Evolutionary conservation across 768 basidiomycete species (phyloP).

Genomic region (Rhizopogon salebrosus): DNA sequence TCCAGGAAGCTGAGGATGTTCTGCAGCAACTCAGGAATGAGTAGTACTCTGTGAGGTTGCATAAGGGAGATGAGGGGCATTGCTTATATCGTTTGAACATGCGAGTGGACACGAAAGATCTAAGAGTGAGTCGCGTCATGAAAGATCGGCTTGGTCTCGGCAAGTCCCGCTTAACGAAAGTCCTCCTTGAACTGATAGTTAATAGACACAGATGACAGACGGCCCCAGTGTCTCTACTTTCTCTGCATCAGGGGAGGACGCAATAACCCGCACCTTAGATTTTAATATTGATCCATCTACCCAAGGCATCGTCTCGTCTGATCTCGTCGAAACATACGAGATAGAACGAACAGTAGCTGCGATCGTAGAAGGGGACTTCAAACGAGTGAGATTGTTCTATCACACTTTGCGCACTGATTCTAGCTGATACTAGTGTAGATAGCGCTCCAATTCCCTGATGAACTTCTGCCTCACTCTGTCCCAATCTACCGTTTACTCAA

Average conservation of each 20-base stretch:
- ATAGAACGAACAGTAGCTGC: slow-evolving; percentile 59
- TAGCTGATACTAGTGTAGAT: slow-evolving; percentile 39
- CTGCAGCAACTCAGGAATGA: slow-evolving; percentile 55
- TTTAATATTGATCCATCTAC: slow-evolving; percentile 36
- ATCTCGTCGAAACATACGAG: slow-evolving; percentile 69
- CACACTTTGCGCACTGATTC: neutral
- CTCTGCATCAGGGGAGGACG: slow-evolving; percentile 57
- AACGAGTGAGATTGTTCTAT: slow-evolving; percentile 46
- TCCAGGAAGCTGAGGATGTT: slow-evolving; percentile 50
- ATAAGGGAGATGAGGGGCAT: neutral
- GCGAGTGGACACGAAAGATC: no score
- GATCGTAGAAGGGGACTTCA: slow-evolving; percentile 59
- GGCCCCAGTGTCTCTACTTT: slow-evolving; percentile 29
- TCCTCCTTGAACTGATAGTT: neutral
- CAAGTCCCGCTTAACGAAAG: neutral
- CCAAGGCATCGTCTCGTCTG: slow-evolving; percentile 20
- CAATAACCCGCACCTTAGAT: slow-evolving; percentile 51
- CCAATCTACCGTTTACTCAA: slow-evolving; percentile 73
- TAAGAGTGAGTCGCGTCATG: no score
- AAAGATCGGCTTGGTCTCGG: neutral
- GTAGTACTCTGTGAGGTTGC: slow-evolving; percentile 30
- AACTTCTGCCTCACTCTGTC: slow-evolving; percentile 82
- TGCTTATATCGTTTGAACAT: neutral
- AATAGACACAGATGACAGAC: neutral
- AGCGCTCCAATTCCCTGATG: slow-evolving; percentile 94